phyloP scores from a whole-genome alignment of 2,329 filamentous ascomycete genomes.

The Ceratocystis variospora region DNA sequence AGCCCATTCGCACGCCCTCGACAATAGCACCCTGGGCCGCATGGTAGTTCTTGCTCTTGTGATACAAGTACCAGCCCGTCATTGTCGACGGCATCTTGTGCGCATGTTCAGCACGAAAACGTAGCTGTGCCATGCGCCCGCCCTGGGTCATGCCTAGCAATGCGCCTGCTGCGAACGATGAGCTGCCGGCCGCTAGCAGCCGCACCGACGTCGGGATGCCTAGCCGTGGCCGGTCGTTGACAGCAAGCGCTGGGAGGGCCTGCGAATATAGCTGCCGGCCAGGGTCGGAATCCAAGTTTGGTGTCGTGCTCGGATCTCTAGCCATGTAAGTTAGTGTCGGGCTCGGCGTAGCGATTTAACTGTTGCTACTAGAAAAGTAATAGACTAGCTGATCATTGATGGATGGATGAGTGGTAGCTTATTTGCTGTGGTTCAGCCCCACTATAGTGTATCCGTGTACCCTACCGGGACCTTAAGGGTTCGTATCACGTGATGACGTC shows the following conservation, averaged over 20 bases:
- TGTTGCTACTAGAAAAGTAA: neutral
- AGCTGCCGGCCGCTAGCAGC: constrained; percentile 48
- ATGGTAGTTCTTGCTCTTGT: constrained; percentile 94
- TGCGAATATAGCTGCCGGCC: no score
- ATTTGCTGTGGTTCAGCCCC: no score
- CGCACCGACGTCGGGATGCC: constrained; percentile 52
- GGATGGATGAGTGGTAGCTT: no score
- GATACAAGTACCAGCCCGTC: constrained; percentile 93
- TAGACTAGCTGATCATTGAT: no score
- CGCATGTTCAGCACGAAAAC: constrained; percentile 90
- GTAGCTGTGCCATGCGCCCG: constrained; percentile 58
- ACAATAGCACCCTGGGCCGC: constrained; percentile 61
- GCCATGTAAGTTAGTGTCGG: neutral
- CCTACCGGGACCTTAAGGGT: no score
- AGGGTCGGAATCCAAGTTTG: no score
- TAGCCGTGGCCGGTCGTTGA: constrained; percentile 31
- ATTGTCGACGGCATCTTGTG: constrained; percentile 76
- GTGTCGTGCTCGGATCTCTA: no score
- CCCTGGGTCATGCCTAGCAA: constrained; percentile 59
- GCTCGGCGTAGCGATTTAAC: neutral
- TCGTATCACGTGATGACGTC: neutral
- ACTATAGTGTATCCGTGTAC: no score
- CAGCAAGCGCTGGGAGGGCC: neutral
- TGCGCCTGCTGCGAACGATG: constrained; percentile 56
- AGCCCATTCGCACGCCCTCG: constrained; percentile 64